Evolutionary conservation across 352 stramenopile genomes (phyloP).

Genomic region (Globisporangium middletonii): DNA sequence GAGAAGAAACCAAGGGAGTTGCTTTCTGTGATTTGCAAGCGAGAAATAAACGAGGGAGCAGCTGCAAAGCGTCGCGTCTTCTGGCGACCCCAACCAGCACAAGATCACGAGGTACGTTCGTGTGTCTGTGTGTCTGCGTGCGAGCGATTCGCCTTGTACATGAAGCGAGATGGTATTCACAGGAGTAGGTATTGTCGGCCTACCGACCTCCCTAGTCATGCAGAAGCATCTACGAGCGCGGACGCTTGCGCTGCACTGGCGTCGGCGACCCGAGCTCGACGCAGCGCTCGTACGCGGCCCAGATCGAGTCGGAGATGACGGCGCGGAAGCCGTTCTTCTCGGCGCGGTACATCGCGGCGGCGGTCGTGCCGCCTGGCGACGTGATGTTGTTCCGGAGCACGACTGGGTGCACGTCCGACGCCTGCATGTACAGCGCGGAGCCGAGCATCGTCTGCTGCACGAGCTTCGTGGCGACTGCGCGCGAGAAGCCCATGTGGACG

Average conservation of each 20-base stretch:
- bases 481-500: conserved; percentile 94
- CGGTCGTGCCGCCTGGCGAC: conserved; percentile 91
- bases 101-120: too few relatives aligned
- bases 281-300: conserved; percentile 92
- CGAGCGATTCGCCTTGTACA: neutral
- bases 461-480: conserved; percentile 91
- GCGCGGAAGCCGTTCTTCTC: conserved; percentile 94
- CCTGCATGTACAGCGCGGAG: conserved; percentile 91
- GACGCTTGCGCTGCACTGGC: conserved; percentile 56
- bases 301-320: conserved; percentile 93
- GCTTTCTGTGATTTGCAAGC: too few relatives aligned
- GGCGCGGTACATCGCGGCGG: conserved; percentile 92
- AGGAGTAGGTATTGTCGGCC: neutral
- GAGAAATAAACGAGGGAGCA: too few relatives aligned
- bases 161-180: neutral
- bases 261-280: conserved; percentile 90
- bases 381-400: conserved; percentile 94
- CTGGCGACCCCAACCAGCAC: too few relatives aligned
- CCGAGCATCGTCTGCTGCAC: conserved; percentile 93
- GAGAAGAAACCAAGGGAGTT: too few relatives aligned
- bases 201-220: neutral
- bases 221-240: conserved; percentile 31
- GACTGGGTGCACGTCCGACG: conserved; percentile 87
- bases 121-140: too few relatives aligned
- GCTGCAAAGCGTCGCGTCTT: too few relatives aligned